Evolutionary conservation across 2,329 filamentous ascomycete genomes (phyloP).

Genomic region (Lasiodiplodia sp.): DNA sequence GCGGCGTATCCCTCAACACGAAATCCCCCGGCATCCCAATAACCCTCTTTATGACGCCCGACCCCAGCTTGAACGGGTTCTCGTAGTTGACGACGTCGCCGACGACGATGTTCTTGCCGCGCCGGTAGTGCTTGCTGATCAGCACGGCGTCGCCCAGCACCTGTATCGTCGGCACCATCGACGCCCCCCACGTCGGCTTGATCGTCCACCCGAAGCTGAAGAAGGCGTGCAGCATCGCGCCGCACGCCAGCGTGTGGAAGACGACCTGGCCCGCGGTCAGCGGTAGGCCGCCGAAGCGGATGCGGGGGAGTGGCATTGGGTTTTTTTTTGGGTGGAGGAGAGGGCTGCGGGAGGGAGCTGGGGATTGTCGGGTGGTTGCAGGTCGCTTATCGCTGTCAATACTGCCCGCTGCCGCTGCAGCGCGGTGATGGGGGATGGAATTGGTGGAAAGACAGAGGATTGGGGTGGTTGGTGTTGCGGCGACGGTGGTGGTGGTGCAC

Average conservation of each 20-base stretch:
- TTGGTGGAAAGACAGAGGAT: not conserved
- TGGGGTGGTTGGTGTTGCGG: not conserved
- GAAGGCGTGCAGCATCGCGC: slow-evolving; percentile 44
- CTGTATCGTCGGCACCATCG: slow-evolving; percentile 87
- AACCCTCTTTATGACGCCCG: slow-evolving; percentile 79
- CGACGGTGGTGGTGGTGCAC: not conserved
- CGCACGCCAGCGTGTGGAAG: slow-evolving; percentile 30
- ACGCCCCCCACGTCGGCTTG: slow-evolving; percentile 72
- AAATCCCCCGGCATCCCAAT: slow-evolving; percentile 68
- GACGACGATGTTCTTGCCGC: slow-evolving; percentile 72
- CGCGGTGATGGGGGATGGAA: not conserved
- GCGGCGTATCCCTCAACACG: slow-evolving; percentile 71
- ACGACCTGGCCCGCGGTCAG: slow-evolving; percentile 19
- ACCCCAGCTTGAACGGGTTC: slow-evolving; percentile 69
- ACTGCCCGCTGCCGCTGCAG: not conserved
- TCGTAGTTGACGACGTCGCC: slow-evolving; percentile 85
- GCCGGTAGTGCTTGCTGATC: slow-evolving; percentile 71
- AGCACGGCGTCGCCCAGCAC: slow-evolving; percentile 72
- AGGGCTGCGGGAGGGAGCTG: not conserved
- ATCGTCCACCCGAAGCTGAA: slow-evolving; percentile 66
- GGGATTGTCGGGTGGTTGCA: not conserved
- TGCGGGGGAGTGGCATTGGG: slow-evolving; percentile 32
- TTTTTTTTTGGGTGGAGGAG: too few species aligned
- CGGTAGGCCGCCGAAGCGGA: slow-evolving; percentile 1
- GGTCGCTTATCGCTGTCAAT: not conserved